Base-by-base conservation (phyloP, 495 filamentous ascomycete genomes). In the Coniosporium apollinis region DNA sequence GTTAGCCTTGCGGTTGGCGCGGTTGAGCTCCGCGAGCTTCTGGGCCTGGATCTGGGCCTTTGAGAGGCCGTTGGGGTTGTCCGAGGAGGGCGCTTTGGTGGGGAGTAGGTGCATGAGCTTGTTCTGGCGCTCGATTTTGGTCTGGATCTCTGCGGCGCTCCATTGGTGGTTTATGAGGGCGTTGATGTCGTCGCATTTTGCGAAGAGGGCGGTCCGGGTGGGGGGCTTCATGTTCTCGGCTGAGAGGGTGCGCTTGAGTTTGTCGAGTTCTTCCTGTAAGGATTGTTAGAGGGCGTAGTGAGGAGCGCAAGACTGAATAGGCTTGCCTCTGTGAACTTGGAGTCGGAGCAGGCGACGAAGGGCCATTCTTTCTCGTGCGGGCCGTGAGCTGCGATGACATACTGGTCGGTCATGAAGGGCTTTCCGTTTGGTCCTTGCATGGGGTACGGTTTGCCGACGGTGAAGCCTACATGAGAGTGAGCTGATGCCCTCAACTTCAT, bases 101-200 rank as follows among this genome's bases (percentile, higher is more conserved):
- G 8, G 10, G 16, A 31, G 19, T 35, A 25, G 9, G 19, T 42
- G 18, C 20, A 89, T 56, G 13, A 58, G 45, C 21, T 45, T 56
- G 33, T 74, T 66, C 7, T 79, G 51, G 25, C 74, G 74, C 28
- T 66, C 64, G 33, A 96, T 61, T 53, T 86, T 87, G 36, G 72
- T 69, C 29, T 72, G 69, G 36, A 96, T 59, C 50, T 94, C 85
- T 15, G 69, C 70, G 19, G 78, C 70, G 10, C 79, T 91, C 64
- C 87, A 93, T 19, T 63, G 55, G 42, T 76, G 79, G 43, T 79
- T 76, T 45, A 89, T 64, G 22, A 97, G 65, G 5, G 52, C 54
- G 46, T 86, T 79, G 60, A 97, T 86, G 41, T 85, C 82, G 26
- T 65, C 59, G n/a, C 82, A 69, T 57, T 94, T 92, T 30, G 57